Evolutionary conservation across 768 basidiomycete genomes (phyloP).

Genomic region (Lentinula aciculospora): DNA sequence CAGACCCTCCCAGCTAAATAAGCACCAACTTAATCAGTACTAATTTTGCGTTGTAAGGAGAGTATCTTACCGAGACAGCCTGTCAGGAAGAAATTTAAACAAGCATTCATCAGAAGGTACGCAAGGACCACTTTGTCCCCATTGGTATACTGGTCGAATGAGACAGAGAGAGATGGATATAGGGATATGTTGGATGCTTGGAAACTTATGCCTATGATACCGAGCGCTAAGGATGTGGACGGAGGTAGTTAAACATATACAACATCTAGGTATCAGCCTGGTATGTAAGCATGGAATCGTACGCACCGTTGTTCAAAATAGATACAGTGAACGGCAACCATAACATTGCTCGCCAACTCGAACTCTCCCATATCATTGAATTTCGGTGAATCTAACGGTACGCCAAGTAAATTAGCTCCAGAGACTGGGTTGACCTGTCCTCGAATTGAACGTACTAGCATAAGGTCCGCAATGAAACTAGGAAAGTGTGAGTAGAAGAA

Average conservation of each 20-base stretch:
- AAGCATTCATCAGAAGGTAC: not conserved
- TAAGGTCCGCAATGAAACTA: not conserved
- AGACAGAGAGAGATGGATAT: not conserved
- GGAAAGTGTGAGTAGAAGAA: not conserved
- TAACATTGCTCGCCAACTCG: not conserved
- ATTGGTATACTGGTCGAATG: not conserved
- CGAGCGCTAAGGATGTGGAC: not conserved
- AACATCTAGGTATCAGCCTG: not conserved
- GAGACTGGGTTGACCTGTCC: not conserved
- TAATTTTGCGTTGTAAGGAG: no score
- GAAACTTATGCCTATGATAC: not conserved
- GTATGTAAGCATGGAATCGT: no score
- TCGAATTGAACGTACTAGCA: not conserved
- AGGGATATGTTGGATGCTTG: not conserved
- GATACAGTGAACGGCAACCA: not conserved
- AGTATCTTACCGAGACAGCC: not conserved
- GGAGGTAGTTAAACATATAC: not conserved
- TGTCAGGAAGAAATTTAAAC: not conserved
- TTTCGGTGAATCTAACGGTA: not conserved
- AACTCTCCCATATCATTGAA: not conserved
- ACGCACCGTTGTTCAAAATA: not conserved
- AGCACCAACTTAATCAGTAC: not conserved
- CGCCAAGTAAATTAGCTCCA: no score
- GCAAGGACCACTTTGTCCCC: not conserved
- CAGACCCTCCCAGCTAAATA: not conserved